Percentiles rank a stretch among this genome's conserved stretches.
Conservation (phyloP, 805 yeast species). For the Barnettozyma sucrosica region DNA sequence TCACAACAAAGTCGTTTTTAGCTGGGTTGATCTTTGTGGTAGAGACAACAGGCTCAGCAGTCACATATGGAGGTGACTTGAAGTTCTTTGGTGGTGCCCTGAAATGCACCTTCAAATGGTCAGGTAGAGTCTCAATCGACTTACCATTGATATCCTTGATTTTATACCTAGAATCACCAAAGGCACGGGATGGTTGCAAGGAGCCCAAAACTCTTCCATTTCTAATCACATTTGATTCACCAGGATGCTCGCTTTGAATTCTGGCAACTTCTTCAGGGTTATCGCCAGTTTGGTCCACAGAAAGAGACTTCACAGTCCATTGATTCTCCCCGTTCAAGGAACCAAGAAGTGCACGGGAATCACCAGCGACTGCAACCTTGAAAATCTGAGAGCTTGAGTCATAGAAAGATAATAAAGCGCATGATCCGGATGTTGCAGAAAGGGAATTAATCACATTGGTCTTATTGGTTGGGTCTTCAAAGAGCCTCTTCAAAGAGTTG, state of each 20-base stretch:
- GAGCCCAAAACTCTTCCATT: constrained; percentile 91
- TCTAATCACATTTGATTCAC: constrained; percentile 67
- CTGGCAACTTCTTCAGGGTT: constrained; percentile 83
- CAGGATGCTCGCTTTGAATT: constrained; percentile 83
- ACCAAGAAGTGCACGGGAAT: constrained; percentile 87
- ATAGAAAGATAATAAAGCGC: constrained; percentile 83
- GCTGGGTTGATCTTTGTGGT: constrained; percentile 68
- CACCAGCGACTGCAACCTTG: constrained; percentile 94
- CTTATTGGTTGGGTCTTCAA: constrained; percentile 58
- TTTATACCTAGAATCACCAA: constrained; percentile 95
- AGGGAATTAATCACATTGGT: constrained; percentile 55
- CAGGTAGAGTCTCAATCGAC: constrained; percentile 54
- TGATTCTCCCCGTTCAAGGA: constrained; percentile 54
- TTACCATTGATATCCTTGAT: constrained; percentile 51
- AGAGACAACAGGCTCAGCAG: constrained; percentile 91
- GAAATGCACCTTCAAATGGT: constrained; percentile 76
- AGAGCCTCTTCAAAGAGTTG: constrained; percentile 61
- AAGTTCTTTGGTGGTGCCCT: constrained; percentile 66
- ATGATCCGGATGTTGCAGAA: constrained; percentile 94
- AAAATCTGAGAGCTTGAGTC: constrained; percentile 67
- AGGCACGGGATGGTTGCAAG: constrained; percentile 92
- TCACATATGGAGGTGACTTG: constrained; percentile 92
- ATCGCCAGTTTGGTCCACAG: constrained; percentile 92
- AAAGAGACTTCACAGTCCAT: constrained; percentile 85
- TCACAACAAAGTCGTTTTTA: constrained; percentile 77